These are phyloP conservation scores for Sideroxylon spinosum DNA, from an alignment of 179 eudicot species.

Conservation along the genomic window DNA sequence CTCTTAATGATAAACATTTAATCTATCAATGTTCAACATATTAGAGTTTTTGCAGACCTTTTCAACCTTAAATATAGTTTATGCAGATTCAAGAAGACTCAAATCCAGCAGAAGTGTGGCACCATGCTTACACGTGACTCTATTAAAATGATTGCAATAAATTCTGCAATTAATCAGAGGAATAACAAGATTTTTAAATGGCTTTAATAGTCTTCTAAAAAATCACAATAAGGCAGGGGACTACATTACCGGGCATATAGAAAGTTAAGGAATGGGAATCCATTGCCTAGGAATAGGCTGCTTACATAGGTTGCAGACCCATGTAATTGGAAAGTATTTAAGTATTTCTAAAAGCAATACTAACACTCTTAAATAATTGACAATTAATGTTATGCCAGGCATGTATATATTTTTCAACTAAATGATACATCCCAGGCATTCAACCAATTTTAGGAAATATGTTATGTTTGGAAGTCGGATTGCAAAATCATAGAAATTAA, in stretches of 20 bases:
- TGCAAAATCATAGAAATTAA: background rate
- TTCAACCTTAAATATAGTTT: background rate
- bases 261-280: too few relatives aligned
- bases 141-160: background rate
- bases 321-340: background rate
- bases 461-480: background rate
- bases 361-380: background rate
- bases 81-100: background rate
- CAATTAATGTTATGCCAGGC: too few relatives aligned
- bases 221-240: too few relatives aligned
- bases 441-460: background rate
- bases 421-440: background rate
- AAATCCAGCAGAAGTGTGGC: background rate
- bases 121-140: background rate
- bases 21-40: background rate
- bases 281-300: too few relatives aligned
- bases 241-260: too few relatives aligned
- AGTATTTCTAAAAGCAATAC: too few relatives aligned
- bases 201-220: too few relatives aligned
- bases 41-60: background rate
- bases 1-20: background rate
- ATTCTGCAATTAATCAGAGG: background rate
- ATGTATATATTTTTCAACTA: background rate
- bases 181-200: background rate
- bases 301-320: background rate